Conservation (phyloP, 345 rosid genomes). For the Geranium rotundifolium region DNA sequence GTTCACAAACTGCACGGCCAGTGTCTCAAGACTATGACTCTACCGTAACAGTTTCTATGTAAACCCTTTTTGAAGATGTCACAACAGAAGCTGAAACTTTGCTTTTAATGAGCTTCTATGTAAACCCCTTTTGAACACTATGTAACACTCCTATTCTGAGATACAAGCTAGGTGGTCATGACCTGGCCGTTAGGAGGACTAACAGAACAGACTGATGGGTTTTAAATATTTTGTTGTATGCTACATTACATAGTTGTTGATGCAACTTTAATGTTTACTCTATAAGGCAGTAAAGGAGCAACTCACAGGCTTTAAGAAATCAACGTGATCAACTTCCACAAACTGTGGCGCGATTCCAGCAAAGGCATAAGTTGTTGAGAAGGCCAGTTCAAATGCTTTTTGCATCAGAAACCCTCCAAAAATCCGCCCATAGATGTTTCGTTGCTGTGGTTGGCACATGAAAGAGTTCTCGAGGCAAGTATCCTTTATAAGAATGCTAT, state of each 20-base stretch:
- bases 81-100: too few species aligned
- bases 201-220: too few species aligned
- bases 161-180: too few species aligned
- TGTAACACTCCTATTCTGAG: too few species aligned
- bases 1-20: too few species aligned
- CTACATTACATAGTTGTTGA: background rate
- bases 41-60: too few species aligned
- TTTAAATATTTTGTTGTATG: background rate
- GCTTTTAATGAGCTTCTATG: too few species aligned
- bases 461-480: constrained; percentile 58
- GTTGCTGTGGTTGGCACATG: constrained; percentile 84
- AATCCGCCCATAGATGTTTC: constrained; percentile 76
- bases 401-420: constrained; percentile 88
- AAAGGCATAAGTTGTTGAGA: constrained; percentile 70
- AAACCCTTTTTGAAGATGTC: too few species aligned
- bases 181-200: too few species aligned
- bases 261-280: too few species aligned
- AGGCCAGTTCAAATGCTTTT: constrained; percentile 76
- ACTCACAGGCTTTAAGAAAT: constrained; percentile 79
- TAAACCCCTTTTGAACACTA: too few species aligned
- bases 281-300: background rate
- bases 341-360: constrained; percentile 75
- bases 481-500: constrained; percentile 67
- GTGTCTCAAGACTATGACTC: too few species aligned
- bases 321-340: constrained; percentile 79